Evolutionary conservation across 2,329 filamentous ascomycete species (phyloP), one percentile per base, ranked within the genome.

Genomic region (Xylariaceae sp.): DNA sequence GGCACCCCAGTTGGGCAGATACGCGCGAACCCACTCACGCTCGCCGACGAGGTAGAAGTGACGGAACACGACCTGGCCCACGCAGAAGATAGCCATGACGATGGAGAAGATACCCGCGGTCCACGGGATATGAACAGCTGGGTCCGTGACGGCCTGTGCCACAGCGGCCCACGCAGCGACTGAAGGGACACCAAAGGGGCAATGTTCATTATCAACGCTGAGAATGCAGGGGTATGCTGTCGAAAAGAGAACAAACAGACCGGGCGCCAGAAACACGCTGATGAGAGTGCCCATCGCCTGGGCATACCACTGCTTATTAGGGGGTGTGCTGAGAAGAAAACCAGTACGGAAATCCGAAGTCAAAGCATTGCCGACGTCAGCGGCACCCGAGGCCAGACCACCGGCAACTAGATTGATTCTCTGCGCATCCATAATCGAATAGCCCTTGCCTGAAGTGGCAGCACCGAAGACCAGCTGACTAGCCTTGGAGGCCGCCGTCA

Each of bases 171-270:
- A 90, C 0, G 87, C 87, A 0, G 82, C 74, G 12, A 89, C 86
- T 2, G 85, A 87, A 3, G 87, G 87, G 1, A 83, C 84, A 7
- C 71, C 67, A 74, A 90, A 90, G 28, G 82, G 74, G 69, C 87
- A 90, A 11, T 76, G 74, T 4, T 78, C 74, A 2, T 74, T 74
- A 2, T 75, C 68, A 16, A 74, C 61, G 56, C 81, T 75, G 68
- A 85, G 80, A 63, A 90, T 87, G 69, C 87, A 90, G 1, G 87
- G 87, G 70, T 90, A 90, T 0, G 87, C 87, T 4, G 81, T 79
- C 60, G 84, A 81, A 76, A 89, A 89, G 40, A 89, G 81, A 29
- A 88, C 82, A 67, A 89, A 90, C 64, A 90, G 80, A 8, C 83
- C 86, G 1, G 86, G 86, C 0, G 87, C 85, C 11, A 90, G 74